Evolutionary conservation across 805 yeast genomes (phyloP).

Genomic region (Debaryomyces tyrocola): DNA sequence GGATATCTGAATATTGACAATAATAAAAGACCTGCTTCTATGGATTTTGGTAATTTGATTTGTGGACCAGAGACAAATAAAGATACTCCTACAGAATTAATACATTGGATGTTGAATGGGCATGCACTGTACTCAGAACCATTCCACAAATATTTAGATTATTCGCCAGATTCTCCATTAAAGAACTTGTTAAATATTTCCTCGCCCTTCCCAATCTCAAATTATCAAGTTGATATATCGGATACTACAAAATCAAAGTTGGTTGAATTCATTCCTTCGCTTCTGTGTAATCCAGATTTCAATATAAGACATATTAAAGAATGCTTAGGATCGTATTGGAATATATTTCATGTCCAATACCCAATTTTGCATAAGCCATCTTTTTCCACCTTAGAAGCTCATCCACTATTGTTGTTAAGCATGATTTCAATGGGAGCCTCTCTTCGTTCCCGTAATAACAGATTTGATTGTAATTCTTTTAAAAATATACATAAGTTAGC

Average conservation of each 20-base stretch:
- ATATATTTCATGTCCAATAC: slow-evolving; percentile 52
- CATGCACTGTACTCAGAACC: neutral
- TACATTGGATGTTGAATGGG: too few relatives aligned
- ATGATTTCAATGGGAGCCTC: slow-evolving; percentile 57
- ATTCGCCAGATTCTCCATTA: slow-evolving; percentile 7
- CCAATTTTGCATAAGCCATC: slow-evolving; percentile 58
- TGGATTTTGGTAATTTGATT: too few relatives aligned
- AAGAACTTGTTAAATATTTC: slow-evolving; percentile 1
- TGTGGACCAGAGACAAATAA: neutral
- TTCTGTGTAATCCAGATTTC: slow-evolving; percentile 2
- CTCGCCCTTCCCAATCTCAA: neutral
- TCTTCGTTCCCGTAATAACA: slow-evolving; percentile 25
- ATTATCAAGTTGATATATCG: neutral
- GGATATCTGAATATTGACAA: neutral
- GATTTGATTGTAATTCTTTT: slow-evolving; percentile 8
- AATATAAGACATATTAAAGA: slow-evolving; percentile 1
- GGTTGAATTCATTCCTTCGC: neutral
- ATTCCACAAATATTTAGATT: neutral
- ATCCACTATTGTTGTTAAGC: slow-evolving; percentile 47
- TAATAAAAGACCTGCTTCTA: neutral
- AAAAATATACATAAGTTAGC: slow-evolving; percentile 30
- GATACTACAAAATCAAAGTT: neutral
- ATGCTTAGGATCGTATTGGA: slow-evolving; percentile 45
- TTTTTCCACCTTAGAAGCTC: slow-evolving; percentile 45
- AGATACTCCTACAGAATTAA: neutral